Base-by-base conservation (phyloP, 176 grass and related monocot genomes). In the Tillandsia fasciculata region DNA sequence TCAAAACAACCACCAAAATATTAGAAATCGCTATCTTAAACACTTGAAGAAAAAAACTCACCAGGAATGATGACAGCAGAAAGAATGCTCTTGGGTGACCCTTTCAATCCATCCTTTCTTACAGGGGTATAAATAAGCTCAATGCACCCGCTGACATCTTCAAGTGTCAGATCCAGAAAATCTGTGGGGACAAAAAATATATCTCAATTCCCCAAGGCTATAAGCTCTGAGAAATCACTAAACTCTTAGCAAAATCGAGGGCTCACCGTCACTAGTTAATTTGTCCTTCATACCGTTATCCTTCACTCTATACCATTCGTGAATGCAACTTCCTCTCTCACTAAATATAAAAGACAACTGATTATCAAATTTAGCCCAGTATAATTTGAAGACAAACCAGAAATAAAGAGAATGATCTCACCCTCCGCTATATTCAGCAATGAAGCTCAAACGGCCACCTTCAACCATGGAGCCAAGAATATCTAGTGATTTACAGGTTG, bases 261-360 rank as follows among this genome's bases (percentile, higher is more conserved):
- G 83, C 86, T 71, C 51, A 97, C 94, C 89, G 80, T 77, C 72
- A 52, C n/a, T 78, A 58, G 66, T 77, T 79, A 97, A 63, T 64
- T 82, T 92, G n/a, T 77, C 81, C 63, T 86, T 97, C 59, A 24
- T 69, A 67, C 82, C 87, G 66, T 79, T 82, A 14, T 67, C 64
- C 74, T 83, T 79, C 85, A 87, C 68, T 57, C 74, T 84, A 72
- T 90, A 93, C 94, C 94, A 97, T 90, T 93, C 82, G 23, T 87
- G 82, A 53, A 76, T 89, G 86, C 94, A 97, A 56, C 63, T 85
- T 85, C 94, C 94, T 84, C 59, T 90, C 48, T 85, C 51, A 77
- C 94, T 97, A 76, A 72, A 74, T 42, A 82, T 73, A 64, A 76
- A 27, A 72, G 85, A 26, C 53, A 70, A 75, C 50, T 11, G 81